phyloP scores from a whole-genome alignment of 495 filamentous ascomycete genomes.

The Aspergillus steynii region DNA sequence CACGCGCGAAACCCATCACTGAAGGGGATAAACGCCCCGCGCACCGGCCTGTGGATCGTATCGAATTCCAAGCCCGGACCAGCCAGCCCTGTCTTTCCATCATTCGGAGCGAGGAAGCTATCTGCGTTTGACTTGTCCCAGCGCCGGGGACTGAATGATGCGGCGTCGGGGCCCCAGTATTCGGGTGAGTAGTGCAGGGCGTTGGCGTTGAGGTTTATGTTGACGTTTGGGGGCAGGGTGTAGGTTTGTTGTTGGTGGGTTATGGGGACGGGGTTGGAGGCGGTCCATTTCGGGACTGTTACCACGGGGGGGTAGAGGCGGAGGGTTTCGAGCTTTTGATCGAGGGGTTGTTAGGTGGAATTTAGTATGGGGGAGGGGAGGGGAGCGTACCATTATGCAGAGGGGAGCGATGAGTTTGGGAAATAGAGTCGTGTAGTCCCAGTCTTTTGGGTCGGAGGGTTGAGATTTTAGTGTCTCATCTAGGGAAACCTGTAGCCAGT shows the following conservation, averaged over 20 bases:
- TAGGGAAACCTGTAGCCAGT: slow-evolving; percentile 38
- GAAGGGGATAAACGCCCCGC: slow-evolving; percentile 69
- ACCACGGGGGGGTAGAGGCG: slow-evolving; percentile 37
- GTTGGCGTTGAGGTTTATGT: slow-evolving; percentile 29
- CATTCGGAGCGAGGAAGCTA: slow-evolving; percentile 14
- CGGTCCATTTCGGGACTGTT: slow-evolving; percentile 33
- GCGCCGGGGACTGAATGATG: slow-evolving; percentile 26
- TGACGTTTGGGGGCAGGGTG: slow-evolving; percentile 35
- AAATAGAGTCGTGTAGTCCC: slow-evolving; percentile 34
- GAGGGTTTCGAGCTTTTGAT: slow-evolving; percentile 35
- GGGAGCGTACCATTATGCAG: slow-evolving; percentile 30
- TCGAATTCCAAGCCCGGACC: slow-evolving; percentile 9
- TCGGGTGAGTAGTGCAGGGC: slow-evolving; percentile 39
- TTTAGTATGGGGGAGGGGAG: background rate
- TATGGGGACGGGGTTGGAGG: slow-evolving; percentile 5
- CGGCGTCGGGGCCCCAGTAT: slow-evolving; percentile 42
- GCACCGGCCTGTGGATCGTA: slow-evolving; percentile 55
- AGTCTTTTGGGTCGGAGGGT: slow-evolving; percentile 25
- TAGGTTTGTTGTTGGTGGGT: slow-evolving; percentile 22
- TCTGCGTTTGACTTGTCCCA: slow-evolving; percentile 20
- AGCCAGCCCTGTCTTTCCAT: slow-evolving; percentile 5
- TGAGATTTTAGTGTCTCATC: slow-evolving; percentile 22
- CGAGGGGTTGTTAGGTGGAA: background rate
- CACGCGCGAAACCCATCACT: slow-evolving; percentile 70
- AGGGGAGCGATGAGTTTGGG: slow-evolving; percentile 30